Evolutionary conservation across 2,329 filamentous ascomycete genomes (phyloP), one percentile per base, ranked within the genome.

Genomic region (Xylaria sp.): DNA sequence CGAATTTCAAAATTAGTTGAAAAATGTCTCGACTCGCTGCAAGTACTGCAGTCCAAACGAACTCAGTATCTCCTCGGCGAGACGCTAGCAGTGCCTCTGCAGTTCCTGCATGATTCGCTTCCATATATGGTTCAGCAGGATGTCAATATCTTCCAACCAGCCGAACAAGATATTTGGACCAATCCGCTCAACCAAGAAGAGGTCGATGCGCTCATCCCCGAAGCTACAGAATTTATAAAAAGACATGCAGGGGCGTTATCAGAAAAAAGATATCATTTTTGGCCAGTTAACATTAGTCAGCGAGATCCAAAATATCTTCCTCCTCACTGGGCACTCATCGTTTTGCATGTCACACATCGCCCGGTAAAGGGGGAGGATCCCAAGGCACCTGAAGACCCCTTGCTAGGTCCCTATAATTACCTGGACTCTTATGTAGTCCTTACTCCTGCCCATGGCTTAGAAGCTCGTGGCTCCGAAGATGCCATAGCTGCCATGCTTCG

Each of bases 211-310:
- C 1, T 34, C 4, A 10, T 8, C 1, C 23, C 23, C 3, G 43
- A 41, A 1, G 18, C 57, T 2, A 6, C 7, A 3, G 7, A 48
- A 0, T 50, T 68, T 9, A 34, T 30, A 36, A 30, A 28, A 20
- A 20, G 4, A 25, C 18, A 66, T 13, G 7, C n/a, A 2, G 3
- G 4, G 0, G 2, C 23, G 1, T 15, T 70, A 3, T 28, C 13
- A 2, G 3, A 2, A 4, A 72, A 23, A 20, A 69, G 60, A 36
- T 74, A 73, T 52, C 39, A 67, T 15, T 69, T 75, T 45, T 73
- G 72, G 73, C 43, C 67, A 6, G 63, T 75, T 20, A 71, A 74
- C 2, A 12, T 60, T 13, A 58, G 25, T 23, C 30, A 28, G 8
- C 28, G 18, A 3, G 30, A 20, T 12, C 4, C 8, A 4, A 6